Evolutionary conservation across 2,329 filamentous ascomycete genomes (phyloP).

Genomic region (Scedosporium minutisporum): DNA sequence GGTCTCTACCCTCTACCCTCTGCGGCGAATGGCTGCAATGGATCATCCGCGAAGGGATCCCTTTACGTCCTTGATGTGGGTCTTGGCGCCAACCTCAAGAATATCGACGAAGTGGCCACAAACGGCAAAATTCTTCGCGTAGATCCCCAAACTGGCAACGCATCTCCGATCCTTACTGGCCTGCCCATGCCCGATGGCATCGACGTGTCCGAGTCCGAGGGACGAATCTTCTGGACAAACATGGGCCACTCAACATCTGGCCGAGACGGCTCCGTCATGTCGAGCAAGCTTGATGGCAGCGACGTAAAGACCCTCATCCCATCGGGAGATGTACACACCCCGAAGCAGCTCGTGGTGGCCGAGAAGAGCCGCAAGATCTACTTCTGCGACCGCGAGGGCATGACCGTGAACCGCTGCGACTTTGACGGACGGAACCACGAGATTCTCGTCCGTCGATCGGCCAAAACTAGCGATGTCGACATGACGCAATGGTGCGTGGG

Average conservation of each 20-base stretch:
- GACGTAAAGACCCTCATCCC: constrained; percentile 32
- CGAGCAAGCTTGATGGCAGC: constrained; percentile 38
- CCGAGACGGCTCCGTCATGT: constrained; percentile 32
- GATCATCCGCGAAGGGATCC: background rate
- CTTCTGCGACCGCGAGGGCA: constrained; percentile 33
- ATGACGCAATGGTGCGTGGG: constrained; percentile 43
- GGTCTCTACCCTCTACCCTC: constrained; percentile 25
- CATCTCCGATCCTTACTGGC: constrained; percentile 14
- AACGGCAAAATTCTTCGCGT: constrained; percentile 5
- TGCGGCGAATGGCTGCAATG: constrained; percentile 5
- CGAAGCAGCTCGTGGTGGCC: constrained; percentile 31
- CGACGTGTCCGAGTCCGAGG: constrained; percentile 20
- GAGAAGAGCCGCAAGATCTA: constrained; percentile 23
- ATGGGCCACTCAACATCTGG: constrained; percentile 30
- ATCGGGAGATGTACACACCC: constrained; percentile 36
- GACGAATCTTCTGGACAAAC: constrained; percentile 38
- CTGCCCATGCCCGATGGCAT: constrained; percentile 34
- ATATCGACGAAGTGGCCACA: background rate
- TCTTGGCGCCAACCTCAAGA: constrained; percentile 10
- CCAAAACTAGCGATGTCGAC: constrained; percentile 24
- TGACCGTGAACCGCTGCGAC: constrained; percentile 27
- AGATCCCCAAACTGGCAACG: constrained; percentile 12
- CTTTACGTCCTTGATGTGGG: constrained; percentile 20
- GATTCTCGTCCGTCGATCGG: constrained; percentile 23
- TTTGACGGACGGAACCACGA: constrained; percentile 29